A percentile compares a stretch with the other conserved stretches of the same genome.
Evolutionary conservation across 2,329 filamentous ascomycete species (phyloP).

Genomic region (Talaromyces sp.): DNA sequence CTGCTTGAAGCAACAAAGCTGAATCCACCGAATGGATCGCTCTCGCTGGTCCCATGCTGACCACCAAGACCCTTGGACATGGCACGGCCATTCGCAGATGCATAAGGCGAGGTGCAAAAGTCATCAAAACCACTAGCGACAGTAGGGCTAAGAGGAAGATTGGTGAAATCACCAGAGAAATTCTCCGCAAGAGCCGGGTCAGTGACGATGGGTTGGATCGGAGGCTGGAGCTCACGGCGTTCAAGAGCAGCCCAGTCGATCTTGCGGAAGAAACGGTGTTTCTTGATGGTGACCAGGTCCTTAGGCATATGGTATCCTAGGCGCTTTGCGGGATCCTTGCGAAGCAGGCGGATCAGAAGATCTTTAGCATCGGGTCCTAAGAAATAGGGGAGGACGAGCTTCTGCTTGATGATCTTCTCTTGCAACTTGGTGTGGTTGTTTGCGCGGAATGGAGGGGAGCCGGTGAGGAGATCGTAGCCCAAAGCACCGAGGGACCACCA

Average conservation of each 20-base stretch:
- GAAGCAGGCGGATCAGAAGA: conserved; percentile 81
- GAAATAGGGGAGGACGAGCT: conserved; percentile 86
- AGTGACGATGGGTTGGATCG: conserved; percentile 90
- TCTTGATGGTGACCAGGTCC: conserved; percentile 82
- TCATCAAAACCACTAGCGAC: conserved; percentile 41
- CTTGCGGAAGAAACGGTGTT: conserved; percentile 93
- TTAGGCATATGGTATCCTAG: conserved; percentile 87
- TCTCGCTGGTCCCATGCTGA: conserved; percentile 26
- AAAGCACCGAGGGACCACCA: conserved; percentile 98
- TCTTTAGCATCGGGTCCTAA: conserved; percentile 91
- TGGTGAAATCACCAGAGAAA: conserved; percentile 90
- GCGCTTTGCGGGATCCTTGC: conserved; percentile 89
- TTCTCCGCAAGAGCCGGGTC: conserved; percentile 97
- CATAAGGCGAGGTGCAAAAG: conserved; percentile 20
- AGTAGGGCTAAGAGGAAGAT: conserved; percentile 76
- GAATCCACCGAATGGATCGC: conserved; percentile 52
- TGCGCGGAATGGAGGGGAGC: conserved; percentile 85
- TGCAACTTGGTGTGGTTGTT: conserved; percentile 94
- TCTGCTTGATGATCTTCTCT: conserved; percentile 93
- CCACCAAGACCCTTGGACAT: conserved; percentile 21
- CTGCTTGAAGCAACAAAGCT: conserved; percentile 54
- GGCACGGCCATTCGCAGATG: conserved; percentile 17
- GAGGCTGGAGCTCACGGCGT: conserved; percentile 78
- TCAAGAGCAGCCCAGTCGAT: conserved; percentile 92
- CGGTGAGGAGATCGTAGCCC: conserved; percentile 89